Conservation (phyloP, 139 green algal species). For the Astrephomene gubernaculifera region DNA sequence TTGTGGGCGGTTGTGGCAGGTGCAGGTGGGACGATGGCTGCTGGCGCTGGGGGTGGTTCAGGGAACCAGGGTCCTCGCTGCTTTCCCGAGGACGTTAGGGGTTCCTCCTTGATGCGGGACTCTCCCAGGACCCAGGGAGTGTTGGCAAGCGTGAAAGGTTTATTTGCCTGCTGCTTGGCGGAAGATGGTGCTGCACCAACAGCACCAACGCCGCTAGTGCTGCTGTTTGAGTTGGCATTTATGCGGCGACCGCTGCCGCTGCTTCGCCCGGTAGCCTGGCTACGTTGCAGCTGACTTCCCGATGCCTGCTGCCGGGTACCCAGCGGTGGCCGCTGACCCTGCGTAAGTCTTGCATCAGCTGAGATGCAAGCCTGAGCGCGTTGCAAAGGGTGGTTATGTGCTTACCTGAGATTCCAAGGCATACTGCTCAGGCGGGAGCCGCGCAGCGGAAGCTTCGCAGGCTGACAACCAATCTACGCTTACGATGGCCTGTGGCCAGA, state of each 20-base stretch:
- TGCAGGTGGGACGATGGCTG: not conserved
- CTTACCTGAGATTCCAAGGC: not conserved
- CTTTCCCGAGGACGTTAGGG: not conserved
- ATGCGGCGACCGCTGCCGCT: not conserved
- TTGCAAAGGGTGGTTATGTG: no score
- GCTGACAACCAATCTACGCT: not conserved
- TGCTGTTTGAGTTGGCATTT: no score
- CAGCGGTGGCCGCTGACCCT: conserved; percentile 5
- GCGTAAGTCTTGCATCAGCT: no score
- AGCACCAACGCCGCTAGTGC: no score
- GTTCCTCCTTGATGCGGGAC: conserved; percentile 1
- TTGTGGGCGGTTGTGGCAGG: not conserved
- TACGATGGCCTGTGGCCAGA: conserved; percentile 8
- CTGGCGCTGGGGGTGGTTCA: not conserved
- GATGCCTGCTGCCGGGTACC: not conserved
- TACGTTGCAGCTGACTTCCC: not conserved
- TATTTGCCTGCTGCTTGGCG: not conserved
- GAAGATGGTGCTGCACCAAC: no score
- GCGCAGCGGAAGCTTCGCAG: not conserved
- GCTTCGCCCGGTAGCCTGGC: not conserved
- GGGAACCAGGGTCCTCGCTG: not conserved
- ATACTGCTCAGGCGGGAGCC: not conserved
- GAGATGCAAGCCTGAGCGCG: no score
- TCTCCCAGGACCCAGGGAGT: not conserved
- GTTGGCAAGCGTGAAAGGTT: not conserved